A percentile compares a stretch with the other conserved stretches of the same genome.
These are phyloP conservation scores for Chlamydomonas schloesseri DNA, from an alignment of 139 green algal genomes.

Conservation along the genomic window DNA sequence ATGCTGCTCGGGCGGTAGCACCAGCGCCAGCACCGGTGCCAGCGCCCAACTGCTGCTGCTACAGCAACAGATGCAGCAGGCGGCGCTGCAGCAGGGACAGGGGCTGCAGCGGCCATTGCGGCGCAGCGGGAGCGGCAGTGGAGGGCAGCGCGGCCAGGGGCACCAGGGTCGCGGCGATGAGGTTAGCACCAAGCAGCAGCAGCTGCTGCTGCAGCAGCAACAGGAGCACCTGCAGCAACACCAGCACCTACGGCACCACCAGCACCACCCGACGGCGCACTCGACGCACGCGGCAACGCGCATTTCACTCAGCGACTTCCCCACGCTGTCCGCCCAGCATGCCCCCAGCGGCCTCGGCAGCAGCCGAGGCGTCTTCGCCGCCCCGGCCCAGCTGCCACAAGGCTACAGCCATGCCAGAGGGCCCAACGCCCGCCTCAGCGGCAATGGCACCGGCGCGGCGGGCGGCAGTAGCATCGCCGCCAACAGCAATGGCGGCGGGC, in stretches of 20 bases:
- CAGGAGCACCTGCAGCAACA: neutral
- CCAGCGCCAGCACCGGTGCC: neutral
- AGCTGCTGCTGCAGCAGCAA: neutral
- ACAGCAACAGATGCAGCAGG: neutral
- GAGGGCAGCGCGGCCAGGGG: too few species aligned
- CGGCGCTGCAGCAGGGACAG: neutral
- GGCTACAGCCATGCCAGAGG: too few species aligned
- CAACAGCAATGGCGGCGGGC: too few species aligned
- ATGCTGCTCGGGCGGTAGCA: neutral
- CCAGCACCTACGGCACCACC: neutral
- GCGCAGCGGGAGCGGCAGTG: too few species aligned
- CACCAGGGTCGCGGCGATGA: too few species aligned
- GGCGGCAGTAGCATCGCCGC: too few species aligned
- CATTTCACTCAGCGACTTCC: conserved; percentile 25
- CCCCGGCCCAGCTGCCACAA: too few species aligned
- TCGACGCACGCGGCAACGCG: neutral
- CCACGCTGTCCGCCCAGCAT: neutral
- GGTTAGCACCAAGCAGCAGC: neutral
- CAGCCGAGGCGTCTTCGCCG: neutral
- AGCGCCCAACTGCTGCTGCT: neutral
- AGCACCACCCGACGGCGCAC: neutral
- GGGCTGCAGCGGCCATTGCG: neutral
- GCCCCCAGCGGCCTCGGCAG: neutral
- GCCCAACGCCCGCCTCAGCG: too few species aligned
- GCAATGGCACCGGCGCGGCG: too few species aligned